These are phyloP conservation scores for Candida arabinofermentans DNA, from an alignment of 805 yeast genomes.

Conservation along the genomic window DNA sequence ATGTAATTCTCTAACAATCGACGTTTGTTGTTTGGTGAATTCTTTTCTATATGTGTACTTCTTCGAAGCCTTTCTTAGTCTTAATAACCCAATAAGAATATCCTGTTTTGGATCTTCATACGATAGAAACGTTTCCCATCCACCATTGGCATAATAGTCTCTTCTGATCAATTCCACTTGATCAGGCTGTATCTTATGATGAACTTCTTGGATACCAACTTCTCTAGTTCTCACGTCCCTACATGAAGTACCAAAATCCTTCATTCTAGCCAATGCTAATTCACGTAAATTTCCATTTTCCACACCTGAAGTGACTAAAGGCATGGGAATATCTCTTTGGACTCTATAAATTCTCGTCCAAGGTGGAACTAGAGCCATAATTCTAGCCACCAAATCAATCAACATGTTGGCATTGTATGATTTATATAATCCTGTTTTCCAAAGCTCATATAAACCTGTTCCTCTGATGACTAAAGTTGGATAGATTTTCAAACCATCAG, in stretches of 20 bases:
- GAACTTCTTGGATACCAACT: conserved; percentile 98
- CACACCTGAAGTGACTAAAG: conserved; percentile 94
- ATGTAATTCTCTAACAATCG: conserved; percentile 94
- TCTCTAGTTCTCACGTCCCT: conserved; percentile 97
- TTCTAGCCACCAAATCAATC: conserved; percentile 92
- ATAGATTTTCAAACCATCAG: conserved; percentile 92
- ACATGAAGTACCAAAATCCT: conserved; percentile 93
- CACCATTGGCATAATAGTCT: conserved; percentile 96
- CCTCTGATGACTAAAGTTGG: conserved; percentile 97
- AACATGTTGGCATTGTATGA: conserved; percentile 93
- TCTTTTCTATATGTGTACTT: conserved; percentile 90
- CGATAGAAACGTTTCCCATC: conserved; percentile 96
- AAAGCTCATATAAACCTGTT: conserved; percentile 92
- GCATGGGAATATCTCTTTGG: conserved; percentile 99
- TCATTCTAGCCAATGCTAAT: conserved; percentile 94
- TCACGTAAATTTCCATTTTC: conserved; percentile 97
- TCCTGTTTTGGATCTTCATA: conserved; percentile 98
- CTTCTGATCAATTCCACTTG: conserved; percentile 94
- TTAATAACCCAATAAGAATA: conserved; percentile 83
- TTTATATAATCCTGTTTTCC: conserved; percentile 94
- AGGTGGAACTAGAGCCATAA: conserved; percentile 94
- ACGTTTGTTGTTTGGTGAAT: conserved; percentile 75
- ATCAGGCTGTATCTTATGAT: conserved; percentile 93
- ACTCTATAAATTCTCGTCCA: conserved; percentile 99
- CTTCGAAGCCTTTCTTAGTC: conserved; percentile 85